phyloP scores from a whole-genome alignment of 2,329 filamentous ascomycete species.

The Sarocladium oryzae region DNA sequence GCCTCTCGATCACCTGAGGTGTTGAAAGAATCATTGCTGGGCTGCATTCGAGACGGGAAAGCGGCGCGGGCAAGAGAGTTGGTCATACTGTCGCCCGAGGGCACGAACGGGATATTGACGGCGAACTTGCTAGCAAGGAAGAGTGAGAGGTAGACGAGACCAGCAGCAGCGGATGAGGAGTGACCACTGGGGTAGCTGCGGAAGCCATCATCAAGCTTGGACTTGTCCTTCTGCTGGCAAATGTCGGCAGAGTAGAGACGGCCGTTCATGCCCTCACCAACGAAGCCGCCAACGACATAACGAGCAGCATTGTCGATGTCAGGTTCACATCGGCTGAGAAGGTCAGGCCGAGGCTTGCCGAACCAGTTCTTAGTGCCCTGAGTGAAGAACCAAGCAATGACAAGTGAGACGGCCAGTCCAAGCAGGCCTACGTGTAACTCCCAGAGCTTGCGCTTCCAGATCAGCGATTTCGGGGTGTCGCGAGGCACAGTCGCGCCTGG shows the following conservation, averaged over 20 bases:
- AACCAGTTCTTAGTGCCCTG: conserved; percentile 77
- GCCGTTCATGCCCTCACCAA: conserved; percentile 46
- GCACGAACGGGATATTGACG: conserved; percentile 65
- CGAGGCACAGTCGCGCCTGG: conserved; percentile 63
- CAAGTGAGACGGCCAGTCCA: conserved; percentile 67
- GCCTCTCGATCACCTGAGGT: conserved; percentile 30
- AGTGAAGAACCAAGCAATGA: conserved; percentile 71
- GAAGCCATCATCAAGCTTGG: conserved; percentile 71
- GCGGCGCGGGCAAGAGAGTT: conserved; percentile 53
- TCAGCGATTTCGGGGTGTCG: conserved; percentile 54
- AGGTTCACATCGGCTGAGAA: conserved; percentile 73
- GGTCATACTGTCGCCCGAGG: conserved; percentile 32
- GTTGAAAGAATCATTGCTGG: conserved; percentile 26
- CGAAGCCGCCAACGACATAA: conserved; percentile 58
- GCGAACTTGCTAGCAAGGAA: conserved; percentile 81
- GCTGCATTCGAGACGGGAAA: conserved; percentile 57
- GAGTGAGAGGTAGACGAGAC: conserved; percentile 77
- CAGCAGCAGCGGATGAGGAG: conserved; percentile 65
- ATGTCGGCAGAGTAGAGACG: conserved; percentile 70
- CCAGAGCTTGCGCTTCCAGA: conserved; percentile 83
- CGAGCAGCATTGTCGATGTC: conserved; percentile 57
- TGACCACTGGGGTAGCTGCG: conserved; percentile 60
- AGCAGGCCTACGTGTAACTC: conserved; percentile 83
- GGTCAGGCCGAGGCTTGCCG: conserved; percentile 69
- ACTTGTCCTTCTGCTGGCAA: conserved; percentile 58